Base-by-base conservation (phyloP, 169 alveolate genomes). In the Plasmodium ovale region DNA sequence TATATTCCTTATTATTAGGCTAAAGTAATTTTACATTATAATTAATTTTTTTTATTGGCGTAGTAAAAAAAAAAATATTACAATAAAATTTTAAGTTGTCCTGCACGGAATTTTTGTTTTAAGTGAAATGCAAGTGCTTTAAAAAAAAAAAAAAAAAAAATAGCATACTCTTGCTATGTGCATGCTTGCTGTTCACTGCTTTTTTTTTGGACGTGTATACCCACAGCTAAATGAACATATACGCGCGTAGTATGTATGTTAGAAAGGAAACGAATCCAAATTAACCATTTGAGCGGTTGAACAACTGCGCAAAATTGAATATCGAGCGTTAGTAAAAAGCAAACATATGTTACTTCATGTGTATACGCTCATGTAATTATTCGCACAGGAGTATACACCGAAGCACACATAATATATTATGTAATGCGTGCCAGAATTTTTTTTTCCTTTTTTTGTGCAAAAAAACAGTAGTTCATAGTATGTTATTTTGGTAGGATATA, bases 91-190 rank as follows among this genome's bases (percentile, higher is more conserved):
- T 64, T 64, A 10, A 64, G 56, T 54, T 65, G 73, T 31, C 73
- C 29, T 65, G 73, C 35, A 33, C 59, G 35, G 33, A 65, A 65
- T 44, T 68, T 68, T 68, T 68, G n/a, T 58, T 58, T 58, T 23
- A n/a, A n/a, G n/a, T n/a, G n/a, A n/a, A n/a, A n/a, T n/a, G n/a
- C n/a, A n/a, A n/a, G n/a, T n/a, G 4, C 37, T 58, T 58, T 10
- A 51, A 51, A 51, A 51, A 14, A 51, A 51, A 14, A 51, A 10
- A 51, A 51, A 4, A n/a, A n/a, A n/a, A n/a, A n/a, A n/a, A n/a
- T n/a, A n/a, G n/a, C n/a, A n/a, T n/a, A n/a, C n/a, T n/a, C n/a
- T n/a, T n/a, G n/a, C n/a, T n/a, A n/a, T n/a, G n/a, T n/a, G n/a
- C n/a, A n/a, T n/a, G n/a, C n/a, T n/a, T n/a, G n/a, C n/a, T n/a